A percentile compares a stretch with the other conserved stretches of the same genome.
Conservation (phyloP, 2,329 filamentous ascomycete genomes). For the Lasiodiplodia sp. region DNA sequence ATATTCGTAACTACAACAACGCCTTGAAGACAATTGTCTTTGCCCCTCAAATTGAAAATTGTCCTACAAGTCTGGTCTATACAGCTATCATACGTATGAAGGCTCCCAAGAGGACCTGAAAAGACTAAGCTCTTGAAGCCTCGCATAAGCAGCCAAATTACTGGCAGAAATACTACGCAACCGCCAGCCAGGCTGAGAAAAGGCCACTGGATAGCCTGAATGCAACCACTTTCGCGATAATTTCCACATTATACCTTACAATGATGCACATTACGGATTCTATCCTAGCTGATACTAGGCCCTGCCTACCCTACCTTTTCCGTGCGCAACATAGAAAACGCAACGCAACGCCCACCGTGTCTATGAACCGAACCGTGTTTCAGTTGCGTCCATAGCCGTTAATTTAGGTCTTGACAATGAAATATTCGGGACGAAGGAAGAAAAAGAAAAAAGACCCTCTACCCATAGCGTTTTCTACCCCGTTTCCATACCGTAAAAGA, state of each 20-base stretch:
- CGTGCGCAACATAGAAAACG: neutral
- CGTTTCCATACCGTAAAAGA: neutral
- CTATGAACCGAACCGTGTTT: neutral
- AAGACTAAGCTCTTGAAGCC: no score
- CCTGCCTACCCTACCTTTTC: neutral
- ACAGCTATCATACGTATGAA: no score
- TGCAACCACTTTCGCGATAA: no score
- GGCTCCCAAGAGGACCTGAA: no score
- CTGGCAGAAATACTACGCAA: no score
- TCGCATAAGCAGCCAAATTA: no score
- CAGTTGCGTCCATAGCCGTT: neutral
- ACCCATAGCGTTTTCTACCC: neutral
- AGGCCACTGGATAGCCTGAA: no score
- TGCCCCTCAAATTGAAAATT: no score
- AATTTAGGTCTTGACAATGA: neutral
- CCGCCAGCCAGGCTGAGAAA: no score
- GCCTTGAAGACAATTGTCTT: no score
- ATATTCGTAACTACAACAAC: no score
- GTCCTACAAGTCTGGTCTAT: no score
- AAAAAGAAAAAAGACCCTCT: neutral
- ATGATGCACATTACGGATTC: neutral
- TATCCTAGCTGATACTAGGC: neutral
- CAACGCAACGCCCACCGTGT: neutral
- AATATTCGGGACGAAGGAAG: neutral
- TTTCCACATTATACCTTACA: neutral